These are phyloP conservation scores for Ministeria vibrans DNA, from an alignment of 78 protist species.

Conservation along the genomic window DNA sequence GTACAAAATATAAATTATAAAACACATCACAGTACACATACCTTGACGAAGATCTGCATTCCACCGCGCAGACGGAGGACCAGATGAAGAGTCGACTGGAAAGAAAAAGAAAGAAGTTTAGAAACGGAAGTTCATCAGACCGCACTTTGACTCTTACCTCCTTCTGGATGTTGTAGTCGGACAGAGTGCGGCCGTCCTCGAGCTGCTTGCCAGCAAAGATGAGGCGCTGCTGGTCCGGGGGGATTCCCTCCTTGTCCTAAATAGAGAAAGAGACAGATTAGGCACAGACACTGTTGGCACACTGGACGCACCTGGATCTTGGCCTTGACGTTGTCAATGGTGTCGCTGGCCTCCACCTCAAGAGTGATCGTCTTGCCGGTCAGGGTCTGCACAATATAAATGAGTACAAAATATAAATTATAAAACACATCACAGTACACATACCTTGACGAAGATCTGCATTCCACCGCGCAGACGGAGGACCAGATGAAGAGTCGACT, in stretches of 20 bases:
- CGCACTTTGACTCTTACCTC: too few relatives aligned
- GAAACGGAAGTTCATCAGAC: too few relatives aligned
- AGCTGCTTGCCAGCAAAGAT: constrained; percentile 97
- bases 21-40: too few relatives aligned
- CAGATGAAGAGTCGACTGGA: constrained; percentile 84
- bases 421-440: too few relatives aligned
- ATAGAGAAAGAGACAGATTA: too few relatives aligned
- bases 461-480: constrained; percentile 50
- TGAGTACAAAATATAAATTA: too few relatives aligned
- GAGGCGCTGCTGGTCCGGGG: constrained; percentile 97
- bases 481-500: constrained; percentile 81
- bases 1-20: too few relatives aligned
- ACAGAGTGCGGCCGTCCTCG: constrained; percentile 94
- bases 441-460: constrained; percentile 81
- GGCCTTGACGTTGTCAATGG: constrained; percentile 91
- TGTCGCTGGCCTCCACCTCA: constrained; percentile 92
- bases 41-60: constrained; percentile 77
- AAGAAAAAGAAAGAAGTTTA: too few relatives aligned
- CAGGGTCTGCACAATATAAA: too few relatives aligned
- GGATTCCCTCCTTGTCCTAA: constrained; percentile 98
- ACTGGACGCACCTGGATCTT: constrained; percentile 96
- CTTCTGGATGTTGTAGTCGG: constrained; percentile 95
- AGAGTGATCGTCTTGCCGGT: constrained; percentile 84
- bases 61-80: constrained; percentile 44
- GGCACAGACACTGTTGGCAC: too few relatives aligned